A percentile compares a stretch with the other conserved stretches of the same genome.
Evolutionary conservation across 1,139 yeast genomes (phyloP).

Genomic region (Debaryomycetaceae sp.): DNA sequence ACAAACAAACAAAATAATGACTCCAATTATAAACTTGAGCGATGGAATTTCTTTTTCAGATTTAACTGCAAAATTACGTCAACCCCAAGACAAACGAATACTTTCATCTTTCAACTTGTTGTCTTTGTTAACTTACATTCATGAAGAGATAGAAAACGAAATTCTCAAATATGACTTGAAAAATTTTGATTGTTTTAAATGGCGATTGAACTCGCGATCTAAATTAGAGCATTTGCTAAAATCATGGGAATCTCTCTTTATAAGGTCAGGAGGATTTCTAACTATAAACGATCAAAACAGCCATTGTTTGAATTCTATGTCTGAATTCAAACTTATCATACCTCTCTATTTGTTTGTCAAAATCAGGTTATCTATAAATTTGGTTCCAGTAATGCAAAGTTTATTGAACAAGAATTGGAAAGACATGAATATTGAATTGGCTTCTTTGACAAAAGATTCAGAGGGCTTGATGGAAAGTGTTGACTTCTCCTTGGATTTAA

Average conservation of each 20-base stretch:
- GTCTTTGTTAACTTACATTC: constrained; percentile 66
- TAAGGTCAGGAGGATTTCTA: constrained; percentile 59
- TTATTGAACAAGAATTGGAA: constrained; percentile 65
- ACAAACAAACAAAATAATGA: constrained; percentile 1
- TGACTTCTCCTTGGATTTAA: constrained; percentile 53
- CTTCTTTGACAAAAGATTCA: constrained; percentile 42
- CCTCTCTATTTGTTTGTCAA: constrained; percentile 65
- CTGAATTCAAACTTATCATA: constrained; percentile 59
- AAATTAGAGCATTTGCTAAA: constrained; percentile 50
- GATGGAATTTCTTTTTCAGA: constrained; percentile 54
- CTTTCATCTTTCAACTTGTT: constrained; percentile 58
- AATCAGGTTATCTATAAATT: constrained; percentile 55
- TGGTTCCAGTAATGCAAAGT: constrained; percentile 54
- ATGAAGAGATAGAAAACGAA: constrained; percentile 62
- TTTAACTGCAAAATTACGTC: constrained; percentile 46
- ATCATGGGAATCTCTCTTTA: constrained; percentile 63
- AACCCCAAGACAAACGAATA: constrained; percentile 38
- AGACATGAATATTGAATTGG: constrained; percentile 54
- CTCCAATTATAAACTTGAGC: constrained; percentile 46
- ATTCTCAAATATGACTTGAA: constrained; percentile 23
- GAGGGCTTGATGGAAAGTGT: constrained; percentile 60
- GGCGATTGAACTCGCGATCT: constrained; percentile 64
- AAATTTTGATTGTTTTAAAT: constrained; percentile 32
- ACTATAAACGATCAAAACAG: constrained; percentile 51
- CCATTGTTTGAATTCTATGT: constrained; percentile 46